Evolutionary conservation across 2,329 filamentous ascomycete genomes (phyloP), one percentile per base, ranked within the genome.

Genomic region (Graphiopsis chlorocephala): DNA sequence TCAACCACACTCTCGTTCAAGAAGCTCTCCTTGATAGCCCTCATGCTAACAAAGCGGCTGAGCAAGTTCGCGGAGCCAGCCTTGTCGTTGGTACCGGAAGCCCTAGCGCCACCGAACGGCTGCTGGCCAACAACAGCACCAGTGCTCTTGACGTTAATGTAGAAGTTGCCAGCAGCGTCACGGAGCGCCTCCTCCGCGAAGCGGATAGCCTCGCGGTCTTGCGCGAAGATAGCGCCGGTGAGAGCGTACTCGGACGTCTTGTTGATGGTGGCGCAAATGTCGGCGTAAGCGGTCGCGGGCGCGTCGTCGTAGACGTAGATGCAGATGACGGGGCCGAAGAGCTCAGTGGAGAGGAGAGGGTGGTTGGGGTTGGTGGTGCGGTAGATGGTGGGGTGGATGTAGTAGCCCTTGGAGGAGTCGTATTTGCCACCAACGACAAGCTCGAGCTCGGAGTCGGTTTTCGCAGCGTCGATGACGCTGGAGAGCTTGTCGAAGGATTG

Each of bases 301-400:
- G 68, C 42, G 74, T 96, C 91, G 66, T 91, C 86, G 80, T 94
- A 96, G 68, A 93, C 85, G 78, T 95, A 86, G 7, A 88, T 79
- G 33, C 86, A 85, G 55, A 94, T 81, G 65, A 95, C 79, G 42
- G 91, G 91, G 1, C 91, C 91, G 77, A 96, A 96, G 65, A 95
- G 87, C 78, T 96, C 92, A 56, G 86, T 89, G 58, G 84, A 86
- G 48, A 96, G 82, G 68, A 93, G 86, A 68, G 85, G 84, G 81
- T 95, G 91, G 68, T 85, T 79, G 0, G 91, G 87, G 80, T 91
- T 89, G 58, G 82, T 86, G 59, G 91, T 90, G 68, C 83, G 79
- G 83, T 93, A 95, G 73, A 96, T 84, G 68, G 92, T 95, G 15
- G 92, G 92, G 77, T 91, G 84, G 74, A 96, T 86, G 80, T 87